A percentile compares a stretch with the other conserved stretches of the same genome.
These are phyloP conservation scores for Bipolaris bicolor DNA, from an alignment of 2,329 filamentous ascomycete genomes.

Conservation along the genomic window DNA sequence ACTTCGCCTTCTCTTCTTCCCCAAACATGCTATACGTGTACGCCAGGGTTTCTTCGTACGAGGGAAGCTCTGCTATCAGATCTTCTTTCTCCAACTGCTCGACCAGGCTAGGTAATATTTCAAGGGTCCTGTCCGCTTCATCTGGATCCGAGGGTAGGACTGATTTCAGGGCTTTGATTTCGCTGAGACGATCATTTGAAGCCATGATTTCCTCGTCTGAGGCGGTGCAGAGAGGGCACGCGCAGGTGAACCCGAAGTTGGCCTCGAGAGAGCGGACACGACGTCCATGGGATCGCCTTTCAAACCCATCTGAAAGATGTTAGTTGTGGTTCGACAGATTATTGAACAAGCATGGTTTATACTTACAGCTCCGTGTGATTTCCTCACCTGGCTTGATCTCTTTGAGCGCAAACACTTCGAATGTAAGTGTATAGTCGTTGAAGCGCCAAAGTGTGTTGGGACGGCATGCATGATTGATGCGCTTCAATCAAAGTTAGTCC, in stretches of 20 bases:
- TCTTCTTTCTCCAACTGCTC: conserved; percentile 36
- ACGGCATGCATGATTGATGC: conserved; percentile 46
- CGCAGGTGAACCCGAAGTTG: conserved; percentile 41
- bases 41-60: conserved; percentile 43
- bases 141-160: conserved; percentile 28
- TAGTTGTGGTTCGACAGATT: neutral
- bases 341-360: neutral
- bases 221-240: conserved; percentile 38
- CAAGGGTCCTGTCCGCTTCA: conserved; percentile 30
- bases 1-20: conserved; percentile 31
- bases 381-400: conserved; percentile 40
- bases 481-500: conserved; percentile 22
- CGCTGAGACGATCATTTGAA: conserved; percentile 35
- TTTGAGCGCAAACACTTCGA: conserved; percentile 37
- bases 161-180: conserved; percentile 36
- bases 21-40: conserved; percentile 40
- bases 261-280: conserved; percentile 28
- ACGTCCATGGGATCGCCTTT: conserved; percentile 18
- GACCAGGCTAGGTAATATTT: conserved; percentile 34
- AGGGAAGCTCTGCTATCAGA: conserved; percentile 29
- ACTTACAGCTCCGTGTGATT: conserved; percentile 40
- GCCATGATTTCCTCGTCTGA: conserved; percentile 15
- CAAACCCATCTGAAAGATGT: conserved; percentile 33
- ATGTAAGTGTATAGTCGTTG: conserved; percentile 34
- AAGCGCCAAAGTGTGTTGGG: conserved; percentile 45